Percentiles rank a stretch among this genome's conserved stretches.
Evolutionary conservation across 148 eudicot species (phyloP).

Genomic region (Spergularia bocconei): DNA sequence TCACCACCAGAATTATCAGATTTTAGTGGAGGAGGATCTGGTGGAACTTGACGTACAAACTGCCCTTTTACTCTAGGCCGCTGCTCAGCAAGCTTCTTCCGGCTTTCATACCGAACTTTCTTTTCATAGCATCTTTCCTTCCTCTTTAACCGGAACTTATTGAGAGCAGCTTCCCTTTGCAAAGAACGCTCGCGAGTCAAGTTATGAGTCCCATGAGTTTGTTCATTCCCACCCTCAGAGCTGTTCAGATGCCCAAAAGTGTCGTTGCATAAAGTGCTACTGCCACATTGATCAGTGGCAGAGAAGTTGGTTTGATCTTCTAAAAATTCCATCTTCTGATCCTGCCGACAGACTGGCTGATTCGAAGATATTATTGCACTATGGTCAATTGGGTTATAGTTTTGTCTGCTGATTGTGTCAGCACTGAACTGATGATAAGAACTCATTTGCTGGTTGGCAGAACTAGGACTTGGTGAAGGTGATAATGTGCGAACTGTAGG

Average conservation of each 20-base stretch:
- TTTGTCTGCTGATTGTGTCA: slow-evolving; percentile 18
- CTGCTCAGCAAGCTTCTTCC: slow-evolving; percentile 91
- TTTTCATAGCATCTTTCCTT: slow-evolving; percentile 94
- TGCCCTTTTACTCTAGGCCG: slow-evolving; percentile 97
- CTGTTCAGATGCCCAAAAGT: slow-evolving; percentile 32
- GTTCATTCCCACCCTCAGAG: slow-evolving; percentile 42
- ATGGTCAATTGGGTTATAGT: slow-evolving; percentile 30
- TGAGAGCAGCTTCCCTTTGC: slow-evolving; percentile 74
- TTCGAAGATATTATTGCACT: slow-evolving; percentile 31
- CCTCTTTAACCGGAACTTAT: slow-evolving; percentile 82
- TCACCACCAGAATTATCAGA: slow-evolving; percentile 30
- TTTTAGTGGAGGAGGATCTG: slow-evolving; percentile 42
- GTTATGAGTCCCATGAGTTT: slow-evolving; percentile 22
- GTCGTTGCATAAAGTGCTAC: slow-evolving; percentile 49
- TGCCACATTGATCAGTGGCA: slow-evolving; percentile 59
- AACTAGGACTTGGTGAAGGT: slow-evolving; percentile 40
- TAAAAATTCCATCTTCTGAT: slow-evolving; percentile 31
- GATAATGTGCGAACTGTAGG: slow-evolving; percentile 35
- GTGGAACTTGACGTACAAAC: slow-evolving; percentile 76
- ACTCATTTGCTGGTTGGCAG: slow-evolving; percentile 36
- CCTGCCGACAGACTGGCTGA: slow-evolving; percentile 34
- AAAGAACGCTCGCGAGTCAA: slow-evolving; percentile 42
- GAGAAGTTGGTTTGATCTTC: slow-evolving; percentile 42
- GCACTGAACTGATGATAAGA: slow-evolving; percentile 27
- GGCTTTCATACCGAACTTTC: slow-evolving; percentile 92